phyloP scores from a whole-genome alignment of 2,329 filamentous ascomycete species.

The Chalara sp. region DNA sequence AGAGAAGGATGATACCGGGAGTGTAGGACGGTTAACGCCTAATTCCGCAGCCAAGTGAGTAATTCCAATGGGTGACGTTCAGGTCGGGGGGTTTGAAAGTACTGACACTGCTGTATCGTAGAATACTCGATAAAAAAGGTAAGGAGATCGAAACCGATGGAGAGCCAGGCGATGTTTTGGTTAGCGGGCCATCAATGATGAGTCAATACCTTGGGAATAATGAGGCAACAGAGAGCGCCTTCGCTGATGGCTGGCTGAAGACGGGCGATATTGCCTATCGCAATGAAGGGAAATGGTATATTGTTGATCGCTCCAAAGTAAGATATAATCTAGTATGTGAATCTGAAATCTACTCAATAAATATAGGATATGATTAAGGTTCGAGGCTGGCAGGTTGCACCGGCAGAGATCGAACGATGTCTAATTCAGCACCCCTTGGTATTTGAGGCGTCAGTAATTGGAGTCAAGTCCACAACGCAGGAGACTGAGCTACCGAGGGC shows the following conservation, averaged over 20 bases:
- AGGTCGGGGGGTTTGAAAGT: too few relatives aligned
- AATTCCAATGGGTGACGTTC: background rate
- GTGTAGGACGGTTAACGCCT: constrained; percentile 36
- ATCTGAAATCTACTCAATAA: background rate
- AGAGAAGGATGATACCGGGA: constrained; percentile 30
- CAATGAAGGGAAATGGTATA: constrained; percentile 28
- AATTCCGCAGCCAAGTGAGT: constrained; percentile 21
- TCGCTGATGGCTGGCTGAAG: constrained; percentile 27
- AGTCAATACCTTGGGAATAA: constrained; percentile 30
- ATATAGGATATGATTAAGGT: constrained; percentile 40
- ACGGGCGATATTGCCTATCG: constrained; percentile 40
- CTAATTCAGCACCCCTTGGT: constrained; percentile 37
- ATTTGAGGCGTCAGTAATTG: constrained; percentile 38
- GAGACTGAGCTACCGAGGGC: constrained; percentile 32
- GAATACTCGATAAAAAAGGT: background rate
- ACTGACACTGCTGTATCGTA: background rate
- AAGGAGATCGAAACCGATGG: constrained; percentile 10
- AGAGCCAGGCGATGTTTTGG: constrained; percentile 13
- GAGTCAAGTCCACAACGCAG: constrained; percentile 29
- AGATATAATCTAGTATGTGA: background rate
- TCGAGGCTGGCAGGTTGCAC: constrained; percentile 40
- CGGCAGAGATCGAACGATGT: constrained; percentile 39
- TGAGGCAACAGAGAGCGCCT: constrained; percentile 22
- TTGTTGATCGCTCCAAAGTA: constrained; percentile 29
- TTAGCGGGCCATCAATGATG: constrained; percentile 25